phyloP scores from a whole-genome alignment of 148 eudicot genomes.

The Silene latifolia region DNA sequence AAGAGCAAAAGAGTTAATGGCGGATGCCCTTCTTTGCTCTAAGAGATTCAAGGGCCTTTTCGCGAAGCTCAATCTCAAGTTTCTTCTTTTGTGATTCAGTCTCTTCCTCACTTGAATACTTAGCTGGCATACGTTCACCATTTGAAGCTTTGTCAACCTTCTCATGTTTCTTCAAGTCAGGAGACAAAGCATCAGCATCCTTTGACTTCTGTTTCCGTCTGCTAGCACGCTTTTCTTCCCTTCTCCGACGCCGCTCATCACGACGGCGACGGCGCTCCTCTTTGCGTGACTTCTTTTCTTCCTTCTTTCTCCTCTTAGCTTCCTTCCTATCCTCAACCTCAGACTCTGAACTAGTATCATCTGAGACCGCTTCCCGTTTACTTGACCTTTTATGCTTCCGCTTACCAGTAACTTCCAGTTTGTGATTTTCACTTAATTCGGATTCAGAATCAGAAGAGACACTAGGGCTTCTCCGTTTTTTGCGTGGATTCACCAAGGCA shows the following conservation, averaged over 20 bases:
- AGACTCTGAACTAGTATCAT: conserved; percentile 67
- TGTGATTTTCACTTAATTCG: conserved; percentile 50
- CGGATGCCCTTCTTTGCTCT: conserved; percentile 84
- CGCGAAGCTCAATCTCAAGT: conserved; percentile 88
- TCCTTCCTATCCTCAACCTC: conserved; percentile 68
- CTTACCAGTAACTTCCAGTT: conserved; percentile 43
- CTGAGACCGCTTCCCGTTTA: conserved; percentile 53
- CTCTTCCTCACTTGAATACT: conserved; percentile 46
- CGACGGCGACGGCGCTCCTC: conserved; percentile 80
- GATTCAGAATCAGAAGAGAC: conserved; percentile 53
- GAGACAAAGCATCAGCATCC: conserved; percentile 41
- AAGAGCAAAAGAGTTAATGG: conserved; percentile 45
- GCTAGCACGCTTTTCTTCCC: conserved; percentile 63
- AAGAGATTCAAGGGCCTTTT: conserved; percentile 87
- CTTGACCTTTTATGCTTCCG: conserved; percentile 68
- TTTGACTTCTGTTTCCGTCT: conserved; percentile 60
- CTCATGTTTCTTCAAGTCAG: conserved; percentile 45
- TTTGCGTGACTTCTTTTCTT: conserved; percentile 69
- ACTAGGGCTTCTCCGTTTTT: conserved; percentile 39
- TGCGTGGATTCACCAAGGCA: conserved; percentile 29
- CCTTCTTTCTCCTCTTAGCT: conserved; percentile 76
- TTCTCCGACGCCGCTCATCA: conserved; percentile 70
- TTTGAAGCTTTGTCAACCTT: conserved; percentile 44
- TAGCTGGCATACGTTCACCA: conserved; percentile 37
- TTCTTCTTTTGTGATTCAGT: conserved; percentile 66